phyloP scores from a whole-genome alignment of 2,329 filamentous ascomycete genomes.

The Paracamarosporium sp. region DNA sequence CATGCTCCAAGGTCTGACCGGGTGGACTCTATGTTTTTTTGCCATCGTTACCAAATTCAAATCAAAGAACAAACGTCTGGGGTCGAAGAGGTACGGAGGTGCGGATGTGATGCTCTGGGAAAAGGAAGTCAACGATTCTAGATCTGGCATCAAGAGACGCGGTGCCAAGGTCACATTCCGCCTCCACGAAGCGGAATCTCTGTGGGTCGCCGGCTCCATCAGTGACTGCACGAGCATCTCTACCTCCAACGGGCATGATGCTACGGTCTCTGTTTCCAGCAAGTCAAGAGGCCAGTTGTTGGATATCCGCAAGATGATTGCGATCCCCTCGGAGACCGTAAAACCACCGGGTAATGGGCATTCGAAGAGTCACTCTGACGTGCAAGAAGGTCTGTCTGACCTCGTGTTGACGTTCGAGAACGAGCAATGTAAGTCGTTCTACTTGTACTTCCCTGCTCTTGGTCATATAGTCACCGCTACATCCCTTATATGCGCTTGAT shows the following conservation, averaged over 20 bases:
- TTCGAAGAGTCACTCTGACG: background rate
- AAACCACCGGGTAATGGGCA: background rate
- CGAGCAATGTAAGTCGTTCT: constrained; percentile 4
- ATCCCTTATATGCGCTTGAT: background rate
- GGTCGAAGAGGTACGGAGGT: constrained; percentile 16
- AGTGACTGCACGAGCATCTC: constrained; percentile 5
- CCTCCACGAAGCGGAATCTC: constrained; percentile 9
- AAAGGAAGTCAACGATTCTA: constrained; percentile 12
- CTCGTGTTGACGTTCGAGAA: constrained; percentile 16
- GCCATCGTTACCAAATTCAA: constrained; percentile 14
- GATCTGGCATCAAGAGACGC: constrained; percentile 2
- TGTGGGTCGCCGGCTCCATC: constrained; percentile 10
- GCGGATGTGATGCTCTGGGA: constrained; percentile 26
- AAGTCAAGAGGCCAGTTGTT: constrained; percentile 17
- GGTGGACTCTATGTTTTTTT: constrained; percentile 24
- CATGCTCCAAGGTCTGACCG: constrained; percentile 18
- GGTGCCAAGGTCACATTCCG: constrained; percentile 16
- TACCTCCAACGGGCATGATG: background rate
- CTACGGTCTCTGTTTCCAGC: constrained; percentile 15
- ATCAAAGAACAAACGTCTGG: constrained; percentile 15
- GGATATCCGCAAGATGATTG: constrained; percentile 17
- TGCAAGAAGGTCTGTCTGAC: background rate
- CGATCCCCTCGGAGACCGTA: constrained; percentile 5
- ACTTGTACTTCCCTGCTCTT: too few relatives aligned
- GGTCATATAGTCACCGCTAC: too few relatives aligned